Base-by-base conservation (phyloP, 495 filamentous ascomycete species). In the Poronia punctata region DNA sequence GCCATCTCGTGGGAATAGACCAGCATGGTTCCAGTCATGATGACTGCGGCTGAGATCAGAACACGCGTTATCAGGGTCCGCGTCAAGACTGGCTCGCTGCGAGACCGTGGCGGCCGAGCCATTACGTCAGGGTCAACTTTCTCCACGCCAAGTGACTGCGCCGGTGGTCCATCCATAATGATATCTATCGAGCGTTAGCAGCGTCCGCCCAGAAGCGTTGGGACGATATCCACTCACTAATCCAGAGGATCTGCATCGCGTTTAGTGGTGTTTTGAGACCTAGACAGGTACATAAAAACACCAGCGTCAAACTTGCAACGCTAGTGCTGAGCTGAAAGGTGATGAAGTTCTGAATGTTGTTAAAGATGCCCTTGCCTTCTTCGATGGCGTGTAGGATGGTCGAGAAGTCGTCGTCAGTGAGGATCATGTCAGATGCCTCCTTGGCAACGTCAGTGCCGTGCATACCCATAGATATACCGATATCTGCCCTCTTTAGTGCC, bases 191-290 rank as follows among this genome's bases (percentile, higher is more conserved):
- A 34, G 32, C 18, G 40, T 55, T 37, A 55, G 45, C 24, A 4
- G 38, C 32, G n/a, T 7, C 9, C 24, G 25, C 7, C n/a, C 20
- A 14, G 12, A 18, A 11, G 6, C 4, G 21, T 7, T 27, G 14
- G n/a, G 35, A 37, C 26, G 11, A 36, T 43, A 19, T 20, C 11
- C 16, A 77, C 86, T 65, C 67, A 97, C 90, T 98, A 52, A 98
- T 97, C 92, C 92, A 98, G 30, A 98, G 72, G 59, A 98, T 98
- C 66, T 98, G 92, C 90, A 97, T 98, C 23, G 92, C 86, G 56
- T 98, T 98, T 21, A 98, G 69, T 27, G 92, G 92, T 49, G 89
- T 95, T 59, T 84, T 85, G 66, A 93, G 88, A 11, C 92, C 92
- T 45, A 95, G 70, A 43, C 84, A 83, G 18, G 92, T 96, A 64